Conservation (phyloP, 2,329 filamentous ascomycete genomes). For the Ophiosphaerella narmari region DNA sequence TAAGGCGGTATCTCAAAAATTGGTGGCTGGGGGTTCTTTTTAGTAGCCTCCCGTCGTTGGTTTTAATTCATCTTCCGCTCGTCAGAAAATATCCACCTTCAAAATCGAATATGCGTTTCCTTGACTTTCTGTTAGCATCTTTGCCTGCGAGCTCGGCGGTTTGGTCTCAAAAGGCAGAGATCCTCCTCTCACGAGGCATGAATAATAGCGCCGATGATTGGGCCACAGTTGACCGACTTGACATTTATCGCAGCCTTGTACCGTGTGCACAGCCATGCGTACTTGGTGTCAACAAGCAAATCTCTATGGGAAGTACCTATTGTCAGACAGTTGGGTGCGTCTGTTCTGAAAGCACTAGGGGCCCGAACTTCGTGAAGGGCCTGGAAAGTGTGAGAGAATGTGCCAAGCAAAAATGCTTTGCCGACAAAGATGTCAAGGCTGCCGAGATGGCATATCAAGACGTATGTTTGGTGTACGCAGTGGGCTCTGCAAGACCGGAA, state of each 20-base stretch:
- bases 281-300: neutral
- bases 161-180: too few relatives aligned
- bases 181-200: too few relatives aligned
- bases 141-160: too few relatives aligned
- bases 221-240: neutral
- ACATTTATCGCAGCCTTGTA: neutral
- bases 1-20: neutral
- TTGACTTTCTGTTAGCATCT: too few relatives aligned
- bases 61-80: too few relatives aligned
- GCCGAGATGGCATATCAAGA: neutral
- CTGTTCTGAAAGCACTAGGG: neutral
- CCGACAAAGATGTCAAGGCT: neutral
- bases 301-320: neutral
- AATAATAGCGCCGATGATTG: too few relatives aligned
- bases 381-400: neutral
- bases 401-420: neutral
- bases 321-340: neutral
- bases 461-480: neutral
- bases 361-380: neutral
- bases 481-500: neutral
- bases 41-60: too few relatives aligned
- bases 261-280: neutral
- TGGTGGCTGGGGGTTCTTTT: too few relatives aligned
- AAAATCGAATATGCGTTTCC: too few relatives aligned
- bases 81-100: too few relatives aligned